Base-by-base conservation (phyloP, 2,329 filamentous ascomycete species). In the Paraphoma sp. region DNA sequence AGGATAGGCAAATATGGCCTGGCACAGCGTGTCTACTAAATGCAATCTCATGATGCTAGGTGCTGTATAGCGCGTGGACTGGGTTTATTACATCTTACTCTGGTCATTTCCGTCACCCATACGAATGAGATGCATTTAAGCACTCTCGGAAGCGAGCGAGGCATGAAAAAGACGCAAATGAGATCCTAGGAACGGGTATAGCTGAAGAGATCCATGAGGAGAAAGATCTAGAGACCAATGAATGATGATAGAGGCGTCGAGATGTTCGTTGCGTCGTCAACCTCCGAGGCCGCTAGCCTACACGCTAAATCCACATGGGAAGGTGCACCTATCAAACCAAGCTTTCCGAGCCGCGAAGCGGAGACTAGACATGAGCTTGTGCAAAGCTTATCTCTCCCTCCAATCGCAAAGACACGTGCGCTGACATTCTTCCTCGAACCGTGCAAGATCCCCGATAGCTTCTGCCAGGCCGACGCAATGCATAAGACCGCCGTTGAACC, bases 301-400 rank as follows among this genome's bases (percentile, higher is more conserved):
- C 8, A 38, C 59, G 48, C 65, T 66, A 64, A 38, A 43, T 47
- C 47, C 58, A 44, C 30, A 64, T 65, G 44, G 54, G 65, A 61
- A 68, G 65, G 65, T 67, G 54, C 38, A 36, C 33, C 33, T 36
- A 36, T 36, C 33, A 23, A 42, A 61, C 59, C 59, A 67, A 68
- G 65, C 65, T 59, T 67, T 53, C 36, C 56, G 33, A 36, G 33
- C 33, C 33, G 33, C 33, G 10, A 36, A 36, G 38, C 29, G 38
- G 48, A 45, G 49, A 46, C 59, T 63, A 60, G 57, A 57, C 54
- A 52, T 46, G 10, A 49, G 57, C 52, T 57, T 60, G 62, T 51
- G 29, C 11, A 57, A 67, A 63, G 65, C 65, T 68, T 68, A 65
- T 67, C 65, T 53, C 46, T 17, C 16, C 57, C 41, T 47, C 55